Conservation (phyloP, 441 rosid genomes). For the Pelargonium australe region DNA sequence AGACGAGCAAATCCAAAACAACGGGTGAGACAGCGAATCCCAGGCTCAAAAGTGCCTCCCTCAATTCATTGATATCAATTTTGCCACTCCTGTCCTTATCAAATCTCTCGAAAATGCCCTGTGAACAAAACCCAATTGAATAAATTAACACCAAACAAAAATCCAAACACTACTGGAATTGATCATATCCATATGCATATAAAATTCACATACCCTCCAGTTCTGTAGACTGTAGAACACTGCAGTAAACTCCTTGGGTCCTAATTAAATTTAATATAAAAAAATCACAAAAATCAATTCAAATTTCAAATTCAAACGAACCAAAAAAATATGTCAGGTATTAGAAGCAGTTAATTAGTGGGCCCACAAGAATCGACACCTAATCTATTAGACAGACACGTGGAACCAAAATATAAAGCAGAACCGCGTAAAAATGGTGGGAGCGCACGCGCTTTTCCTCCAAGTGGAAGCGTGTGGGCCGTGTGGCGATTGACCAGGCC, state of each 20-base stretch:
- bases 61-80: constrained; percentile 63
- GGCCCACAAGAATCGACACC: no score
- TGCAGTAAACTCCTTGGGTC: constrained; percentile 76
- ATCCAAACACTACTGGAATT: background rate
- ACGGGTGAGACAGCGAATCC: constrained; percentile 68
- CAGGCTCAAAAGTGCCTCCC: constrained; percentile 69
- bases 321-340: background rate
- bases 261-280: constrained; percentile 19
- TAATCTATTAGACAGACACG: no score
- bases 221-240: constrained; percentile 82
- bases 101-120: constrained; percentile 70
- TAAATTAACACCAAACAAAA: no score
- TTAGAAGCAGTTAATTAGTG: no score
- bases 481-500: no score
- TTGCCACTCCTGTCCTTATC: constrained; percentile 76
- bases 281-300: no score
- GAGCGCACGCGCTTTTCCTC: no score
- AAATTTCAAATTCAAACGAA: background rate
- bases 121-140: background rate
- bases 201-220: constrained; percentile 64
- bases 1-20: constrained; percentile 63
- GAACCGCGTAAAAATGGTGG: no score
- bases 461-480: no score
- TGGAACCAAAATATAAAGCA: no score
- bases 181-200: background rate